Evolutionary conservation across 2,329 filamentous ascomycete species (phyloP).

Genomic region (Chaetomiaceae sp.): DNA sequence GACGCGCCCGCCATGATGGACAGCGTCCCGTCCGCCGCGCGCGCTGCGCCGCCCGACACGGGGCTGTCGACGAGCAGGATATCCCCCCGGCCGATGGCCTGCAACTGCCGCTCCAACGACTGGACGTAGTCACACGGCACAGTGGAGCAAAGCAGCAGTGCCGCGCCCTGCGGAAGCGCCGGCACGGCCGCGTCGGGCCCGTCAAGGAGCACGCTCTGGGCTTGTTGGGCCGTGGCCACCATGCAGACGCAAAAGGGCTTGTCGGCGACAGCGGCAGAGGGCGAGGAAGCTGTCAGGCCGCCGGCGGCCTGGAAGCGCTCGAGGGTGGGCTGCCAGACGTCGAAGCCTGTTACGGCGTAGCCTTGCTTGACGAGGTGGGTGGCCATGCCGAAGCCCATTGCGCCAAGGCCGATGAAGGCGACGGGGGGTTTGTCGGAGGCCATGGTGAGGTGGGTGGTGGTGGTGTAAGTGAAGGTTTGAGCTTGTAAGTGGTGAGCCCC

Average conservation of each 20-base stretch:
- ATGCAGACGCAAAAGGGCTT: constrained; percentile 65
- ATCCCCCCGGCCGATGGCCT: constrained; percentile 53
- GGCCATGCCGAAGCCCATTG: constrained; percentile 81
- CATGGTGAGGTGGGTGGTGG: constrained; percentile 23
- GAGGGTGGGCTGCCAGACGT: constrained; percentile 64
- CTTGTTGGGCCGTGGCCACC: constrained; percentile 70
- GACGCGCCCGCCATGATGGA: constrained; percentile 70
- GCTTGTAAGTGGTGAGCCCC: no score
- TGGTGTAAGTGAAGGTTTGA: background rate
- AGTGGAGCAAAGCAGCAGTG: constrained; percentile 65
- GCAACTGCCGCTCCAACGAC: constrained; percentile 54
- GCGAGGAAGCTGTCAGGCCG: constrained; percentile 54
- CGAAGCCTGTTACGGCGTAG: constrained; percentile 65
- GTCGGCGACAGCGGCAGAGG: constrained; percentile 56
- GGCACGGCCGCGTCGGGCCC: constrained; percentile 45
- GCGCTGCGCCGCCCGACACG: constrained; percentile 65
- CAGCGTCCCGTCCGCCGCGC: constrained; percentile 66
- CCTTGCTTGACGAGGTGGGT: constrained; percentile 65
- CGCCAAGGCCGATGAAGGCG: constrained; percentile 70
- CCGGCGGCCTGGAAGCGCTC: constrained; percentile 61
- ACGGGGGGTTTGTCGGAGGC: constrained; percentile 38
- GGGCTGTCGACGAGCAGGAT: constrained; percentile 66
- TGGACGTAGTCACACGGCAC: constrained; percentile 64
- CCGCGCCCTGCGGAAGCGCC: constrained; percentile 52
- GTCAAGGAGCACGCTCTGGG: constrained; percentile 61